Evolutionary conservation across 306 rosid genomes (phyloP).

Genomic region (Quercus alba): DNA sequence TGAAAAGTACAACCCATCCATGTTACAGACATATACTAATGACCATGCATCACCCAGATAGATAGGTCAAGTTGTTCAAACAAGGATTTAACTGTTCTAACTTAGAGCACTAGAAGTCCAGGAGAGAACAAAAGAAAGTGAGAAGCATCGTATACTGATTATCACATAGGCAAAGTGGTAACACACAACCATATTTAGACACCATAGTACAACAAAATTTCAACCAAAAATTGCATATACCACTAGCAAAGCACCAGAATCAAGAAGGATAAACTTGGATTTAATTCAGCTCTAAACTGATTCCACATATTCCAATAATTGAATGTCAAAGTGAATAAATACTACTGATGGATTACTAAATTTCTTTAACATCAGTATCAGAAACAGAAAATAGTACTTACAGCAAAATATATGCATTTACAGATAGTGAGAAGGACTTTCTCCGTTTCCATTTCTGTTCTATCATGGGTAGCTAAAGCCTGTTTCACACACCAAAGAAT

Average conservation of each 20-base stretch:
- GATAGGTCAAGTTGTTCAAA: too few relatives aligned
- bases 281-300: not conserved
- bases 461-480: conserved; percentile 42
- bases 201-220: not conserved
- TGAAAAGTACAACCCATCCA: too few relatives aligned
- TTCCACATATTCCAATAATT: not conserved
- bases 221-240: not conserved
- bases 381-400: conserved; percentile 42
- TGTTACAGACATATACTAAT: too few relatives aligned
- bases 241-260: not conserved
- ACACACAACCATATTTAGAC: not conserved
- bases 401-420: conserved; percentile 82
- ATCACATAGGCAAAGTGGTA: not conserved
- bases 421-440: conserved; percentile 61
- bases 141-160: not conserved
- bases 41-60: too few relatives aligned
- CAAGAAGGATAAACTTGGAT: not conserved
- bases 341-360: not conserved
- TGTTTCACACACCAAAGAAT: conserved; percentile 36
- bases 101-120: not conserved
- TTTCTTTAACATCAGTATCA: conserved; percentile 13
- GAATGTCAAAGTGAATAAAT: conserved; percentile 1
- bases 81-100: not conserved
- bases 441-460: conserved; percentile 46
- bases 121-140: too few relatives aligned